Evolutionary conservation across 108 stramenopile species (phyloP), one percentile per base, ranked within the genome.

Genomic region (Cafeteria roenbergensis): DNA sequence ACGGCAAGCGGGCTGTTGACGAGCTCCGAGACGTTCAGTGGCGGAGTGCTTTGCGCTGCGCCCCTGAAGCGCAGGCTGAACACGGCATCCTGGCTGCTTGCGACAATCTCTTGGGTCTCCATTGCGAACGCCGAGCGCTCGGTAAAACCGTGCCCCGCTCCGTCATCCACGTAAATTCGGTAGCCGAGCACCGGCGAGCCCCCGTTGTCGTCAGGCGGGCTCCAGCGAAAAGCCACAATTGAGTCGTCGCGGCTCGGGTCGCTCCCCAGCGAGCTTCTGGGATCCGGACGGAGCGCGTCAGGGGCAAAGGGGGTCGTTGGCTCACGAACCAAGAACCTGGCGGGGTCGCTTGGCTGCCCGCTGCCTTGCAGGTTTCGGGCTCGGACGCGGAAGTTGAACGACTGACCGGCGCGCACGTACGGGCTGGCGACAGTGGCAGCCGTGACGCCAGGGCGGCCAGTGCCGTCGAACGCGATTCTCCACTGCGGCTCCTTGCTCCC

Each of bases 321-420:
- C n/a, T n/a, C n/a, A n/a, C n/a, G n/a, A n/a, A n/a, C n/a, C n/a
- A 81, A 80, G 65, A 85, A 89, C 34, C 80, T 76, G 57, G 83
- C 71, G 20, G 77, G 68, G 29, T 71, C 71, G 33, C 80, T 82
- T 50, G 87, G 85, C 21, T 72, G 80, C 1, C 86, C 85, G 66
- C 62, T 59, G 66, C 88, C 87, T 14, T 42, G 38, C 9, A 51
- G 28, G 68, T 86, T 90, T 30, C 87, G 72, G 20, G 88, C 88
- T 52, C 88, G 80, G n/a, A 85, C 86, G 67, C 68, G 70, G 68
- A 87, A 88, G 29, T 82, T 76, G 72, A 88, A 89, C 52, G 77
- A 68, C 38, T 82, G 78, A 28, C 83, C 82, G 26, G 84, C 64
- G 12, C 17, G 12, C 6, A 48, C 42, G 42, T 48, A 48, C 12